Evolutionary conservation across 2,329 filamentous ascomycete genomes (phyloP).

Genomic region (Penicillium paneum): DNA sequence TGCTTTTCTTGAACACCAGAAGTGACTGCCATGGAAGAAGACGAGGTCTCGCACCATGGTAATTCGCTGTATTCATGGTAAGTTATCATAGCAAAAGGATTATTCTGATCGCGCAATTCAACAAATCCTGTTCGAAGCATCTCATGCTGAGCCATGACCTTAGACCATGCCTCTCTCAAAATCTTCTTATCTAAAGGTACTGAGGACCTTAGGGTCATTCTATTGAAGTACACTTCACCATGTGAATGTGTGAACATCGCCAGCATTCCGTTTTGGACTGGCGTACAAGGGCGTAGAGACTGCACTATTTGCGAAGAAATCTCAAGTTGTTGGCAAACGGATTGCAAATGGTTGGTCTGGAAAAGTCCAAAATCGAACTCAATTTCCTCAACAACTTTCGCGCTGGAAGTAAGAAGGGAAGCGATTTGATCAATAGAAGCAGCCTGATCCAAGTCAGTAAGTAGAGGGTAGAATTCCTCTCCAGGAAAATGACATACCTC

Average conservation of each 20-base stretch:
- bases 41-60: slow-evolving; percentile 39
- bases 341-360: slow-evolving; percentile 42
- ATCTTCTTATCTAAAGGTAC: slow-evolving; percentile 35
- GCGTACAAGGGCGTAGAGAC: slow-evolving; percentile 70
- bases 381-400: slow-evolving; percentile 1
- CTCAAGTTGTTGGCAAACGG: slow-evolving; percentile 31
- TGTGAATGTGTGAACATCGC: slow-evolving; percentile 67
- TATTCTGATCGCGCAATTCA: slow-evolving; percentile 56
- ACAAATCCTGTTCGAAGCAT: slow-evolving; percentile 77
- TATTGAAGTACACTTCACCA: slow-evolving; percentile 73
- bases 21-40: not conserved
- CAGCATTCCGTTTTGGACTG: slow-evolving; percentile 75
- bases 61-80: slow-evolving; percentile 43
- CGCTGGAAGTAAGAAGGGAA: slow-evolving; percentile 39
- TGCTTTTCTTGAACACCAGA: slow-evolving; percentile 11
- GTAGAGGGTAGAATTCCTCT: not conserved
- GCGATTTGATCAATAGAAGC: slow-evolving; percentile 38
- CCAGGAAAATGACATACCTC: slow-evolving; percentile 42
- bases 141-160: slow-evolving; percentile 55
- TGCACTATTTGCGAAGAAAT: slow-evolving; percentile 47
- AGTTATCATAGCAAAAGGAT: slow-evolving; percentile 73
- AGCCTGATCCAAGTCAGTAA: slow-evolving; percentile 25
- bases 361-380: slow-evolving; percentile 53
- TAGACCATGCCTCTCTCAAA: slow-evolving; percentile 59
- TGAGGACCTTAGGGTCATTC: slow-evolving; percentile 55